These are phyloP conservation scores for Gracilaria gracilis DNA, from an alignment of 23 red algal genomes.

Conservation along the genomic window DNA sequence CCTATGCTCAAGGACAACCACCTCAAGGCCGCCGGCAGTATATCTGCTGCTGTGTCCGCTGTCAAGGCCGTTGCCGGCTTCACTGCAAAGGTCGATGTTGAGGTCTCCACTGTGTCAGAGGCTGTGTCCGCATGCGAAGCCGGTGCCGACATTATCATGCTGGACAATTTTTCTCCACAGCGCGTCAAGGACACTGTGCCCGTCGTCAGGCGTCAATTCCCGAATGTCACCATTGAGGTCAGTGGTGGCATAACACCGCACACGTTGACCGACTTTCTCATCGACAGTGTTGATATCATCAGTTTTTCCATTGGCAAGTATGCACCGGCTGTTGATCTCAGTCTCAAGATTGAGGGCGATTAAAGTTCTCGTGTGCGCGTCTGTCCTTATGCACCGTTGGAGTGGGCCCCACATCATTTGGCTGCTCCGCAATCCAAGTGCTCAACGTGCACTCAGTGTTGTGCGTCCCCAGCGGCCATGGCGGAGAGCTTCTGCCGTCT, in stretches of 20 bases:
- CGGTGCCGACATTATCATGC: slow-evolving; percentile 96
- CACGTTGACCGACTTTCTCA: slow-evolving; percentile 58
- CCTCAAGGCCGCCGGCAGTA: slow-evolving; percentile 61
- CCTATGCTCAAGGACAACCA: slow-evolving; percentile 99
- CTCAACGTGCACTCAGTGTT: too few relatives aligned
- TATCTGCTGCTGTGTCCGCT: slow-evolving; percentile 62
- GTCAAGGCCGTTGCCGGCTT: slow-evolving; percentile 80
- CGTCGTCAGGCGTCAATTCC: slow-evolving; percentile 51
- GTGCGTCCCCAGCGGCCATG: background rate
- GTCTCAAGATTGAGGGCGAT: slow-evolving; percentile 76
- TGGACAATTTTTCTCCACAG: slow-evolving; percentile 83
- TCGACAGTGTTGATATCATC: slow-evolving; percentile 81
- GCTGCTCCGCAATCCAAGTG: too few relatives aligned
- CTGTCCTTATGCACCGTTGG: background rate
- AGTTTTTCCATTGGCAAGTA: slow-evolving; percentile 83
- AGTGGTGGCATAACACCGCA: slow-evolving; percentile 78
- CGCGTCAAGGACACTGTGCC: slow-evolving; percentile 45
- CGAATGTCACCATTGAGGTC: slow-evolving; percentile 74
- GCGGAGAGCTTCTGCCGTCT: too few relatives aligned
- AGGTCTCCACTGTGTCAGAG: slow-evolving; percentile 64
- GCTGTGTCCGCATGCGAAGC: slow-evolving; percentile 66
- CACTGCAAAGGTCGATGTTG: slow-evolving; percentile 91
- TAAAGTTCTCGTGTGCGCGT: background rate
- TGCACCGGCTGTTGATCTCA: slow-evolving; percentile 75
- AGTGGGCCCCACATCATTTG: background rate